These are phyloP conservation scores for Globisporangium uncinulatum DNA, from an alignment of 352 stramenopile species.

Conservation along the genomic window DNA sequence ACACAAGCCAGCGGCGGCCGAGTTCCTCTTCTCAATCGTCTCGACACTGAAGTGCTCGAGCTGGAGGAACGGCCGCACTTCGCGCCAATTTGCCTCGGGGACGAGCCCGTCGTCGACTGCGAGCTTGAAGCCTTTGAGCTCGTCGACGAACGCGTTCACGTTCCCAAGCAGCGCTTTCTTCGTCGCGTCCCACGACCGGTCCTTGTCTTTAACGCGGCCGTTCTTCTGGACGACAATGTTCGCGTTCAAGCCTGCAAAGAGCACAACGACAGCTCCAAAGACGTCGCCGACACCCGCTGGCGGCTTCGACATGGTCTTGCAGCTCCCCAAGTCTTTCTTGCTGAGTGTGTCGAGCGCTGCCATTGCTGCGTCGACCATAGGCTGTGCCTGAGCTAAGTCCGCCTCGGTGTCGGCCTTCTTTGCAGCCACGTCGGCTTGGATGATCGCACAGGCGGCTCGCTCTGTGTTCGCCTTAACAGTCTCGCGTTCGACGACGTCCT, in stretches of 20 bases:
- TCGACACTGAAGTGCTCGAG: constrained; percentile 80
- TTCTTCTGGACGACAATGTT: constrained; percentile 87
- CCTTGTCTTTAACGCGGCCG: constrained; percentile 92
- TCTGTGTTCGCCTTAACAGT: constrained; percentile 89
- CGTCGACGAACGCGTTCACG: constrained; percentile 91
- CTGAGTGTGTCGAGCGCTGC: constrained; percentile 87
- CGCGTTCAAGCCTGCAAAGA: constrained; percentile 70
- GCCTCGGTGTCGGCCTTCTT: constrained; percentile 87
- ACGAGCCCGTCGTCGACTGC: constrained; percentile 61
- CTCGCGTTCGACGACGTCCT: constrained; percentile 91
- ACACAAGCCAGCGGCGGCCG: constrained; percentile 65
- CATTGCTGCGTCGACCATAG: constrained; percentile 86
- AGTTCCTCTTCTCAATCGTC: constrained; percentile 82
- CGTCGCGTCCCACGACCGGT: constrained; percentile 89
- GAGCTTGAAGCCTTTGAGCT: constrained; percentile 81
- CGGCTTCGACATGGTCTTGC: constrained; percentile 91
- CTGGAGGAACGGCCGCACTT: constrained; percentile 73
- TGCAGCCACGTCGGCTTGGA: constrained; percentile 87
- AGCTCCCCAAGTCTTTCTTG: constrained; percentile 86
- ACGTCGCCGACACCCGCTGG: constrained; percentile 86
- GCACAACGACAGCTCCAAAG: constrained; percentile 68
- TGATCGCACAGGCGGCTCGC: constrained; percentile 86
- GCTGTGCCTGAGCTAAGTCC: constrained; percentile 65
- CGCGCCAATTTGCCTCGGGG: constrained; percentile 76
- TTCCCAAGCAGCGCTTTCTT: constrained; percentile 92